Evolutionary conservation across 2,329 filamentous ascomycete genomes (phyloP).

Genomic region (Arthrocladium fulminans): DNA sequence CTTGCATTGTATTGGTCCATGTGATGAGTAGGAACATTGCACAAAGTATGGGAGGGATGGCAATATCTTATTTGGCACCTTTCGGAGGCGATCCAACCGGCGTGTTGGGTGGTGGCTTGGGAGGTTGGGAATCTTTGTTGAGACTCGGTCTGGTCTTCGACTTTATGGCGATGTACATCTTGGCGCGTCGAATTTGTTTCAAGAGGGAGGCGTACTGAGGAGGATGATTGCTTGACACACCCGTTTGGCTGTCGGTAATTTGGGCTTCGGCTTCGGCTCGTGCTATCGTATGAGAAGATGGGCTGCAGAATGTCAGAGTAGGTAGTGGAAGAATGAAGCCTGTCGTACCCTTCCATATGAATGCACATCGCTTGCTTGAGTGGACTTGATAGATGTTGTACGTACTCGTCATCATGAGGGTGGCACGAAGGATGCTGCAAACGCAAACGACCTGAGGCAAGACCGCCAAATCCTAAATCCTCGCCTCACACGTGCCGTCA

Average conservation of each 20-base stretch:
- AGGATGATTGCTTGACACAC: neutral
- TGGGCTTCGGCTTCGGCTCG: too few relatives aligned
- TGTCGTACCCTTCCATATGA: too few relatives aligned
- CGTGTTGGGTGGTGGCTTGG: neutral
- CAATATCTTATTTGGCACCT: neutral
- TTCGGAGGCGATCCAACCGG: neutral
- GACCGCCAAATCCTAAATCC: neutral
- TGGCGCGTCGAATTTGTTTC: too few relatives aligned
- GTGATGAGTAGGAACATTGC: neutral
- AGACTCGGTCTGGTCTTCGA: neutral
- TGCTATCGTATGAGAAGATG: neutral
- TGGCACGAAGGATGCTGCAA: neutral
- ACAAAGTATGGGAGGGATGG: neutral
- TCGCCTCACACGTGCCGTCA: too few relatives aligned
- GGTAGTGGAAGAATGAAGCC: too few relatives aligned
- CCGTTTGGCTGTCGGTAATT: neutral
- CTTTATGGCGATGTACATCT: neutral
- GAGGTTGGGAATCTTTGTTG: neutral
- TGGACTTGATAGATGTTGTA: neutral
- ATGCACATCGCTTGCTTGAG: neutral
- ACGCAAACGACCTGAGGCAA: neutral
- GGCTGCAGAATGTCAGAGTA: too few relatives aligned
- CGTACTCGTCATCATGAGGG: neutral
- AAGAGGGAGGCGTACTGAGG: too few relatives aligned
- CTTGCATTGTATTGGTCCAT: neutral